A percentile compares a stretch with the other conserved stretches of the same genome.
These are phyloP conservation scores for Atkinsonella texensis DNA, from an alignment of 2,329 filamentous ascomycete genomes.

Conservation along the genomic window DNA sequence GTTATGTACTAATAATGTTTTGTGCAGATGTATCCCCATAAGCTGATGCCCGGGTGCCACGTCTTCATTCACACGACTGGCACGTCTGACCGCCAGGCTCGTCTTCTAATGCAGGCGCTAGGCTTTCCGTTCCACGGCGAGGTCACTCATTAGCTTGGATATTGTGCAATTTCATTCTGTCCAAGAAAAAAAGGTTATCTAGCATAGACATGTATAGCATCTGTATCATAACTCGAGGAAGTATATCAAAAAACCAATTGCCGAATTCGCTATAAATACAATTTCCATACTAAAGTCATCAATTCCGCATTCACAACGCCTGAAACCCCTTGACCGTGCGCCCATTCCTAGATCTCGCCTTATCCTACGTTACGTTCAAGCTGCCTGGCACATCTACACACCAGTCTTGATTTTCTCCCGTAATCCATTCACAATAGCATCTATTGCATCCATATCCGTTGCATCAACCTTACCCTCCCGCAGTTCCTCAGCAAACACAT, in stretches of 20 bases:
- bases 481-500: constrained; percentile 52
- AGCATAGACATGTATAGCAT: constrained; percentile 20
- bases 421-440: constrained; percentile 58
- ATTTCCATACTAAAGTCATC: no score
- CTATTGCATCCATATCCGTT: constrained; percentile 74
- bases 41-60: constrained; percentile 76
- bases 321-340: constrained; percentile 26
- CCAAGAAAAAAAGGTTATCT: neutral
- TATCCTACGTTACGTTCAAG: no score
- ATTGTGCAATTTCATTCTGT: neutral
- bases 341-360: no score
- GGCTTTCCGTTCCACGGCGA: constrained; percentile 67
- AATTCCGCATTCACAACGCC: constrained; percentile 7
- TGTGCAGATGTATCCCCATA: constrained; percentile 44
- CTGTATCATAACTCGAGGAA: constrained; percentile 16
- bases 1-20: neutral
- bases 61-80: constrained; percentile 77
- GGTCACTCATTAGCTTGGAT: constrained; percentile 27
- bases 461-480: constrained; percentile 59
- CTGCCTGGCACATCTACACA: neutral
- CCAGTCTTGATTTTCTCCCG: constrained; percentile 36
- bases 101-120: constrained; percentile 47
- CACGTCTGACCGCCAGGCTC: constrained; percentile 72
- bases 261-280: no score
- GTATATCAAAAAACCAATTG: neutral